These are phyloP conservation scores for Aspergillus quadricinctus DNA, from an alignment of 2,329 filamentous ascomycete genomes.

Conservation along the genomic window DNA sequence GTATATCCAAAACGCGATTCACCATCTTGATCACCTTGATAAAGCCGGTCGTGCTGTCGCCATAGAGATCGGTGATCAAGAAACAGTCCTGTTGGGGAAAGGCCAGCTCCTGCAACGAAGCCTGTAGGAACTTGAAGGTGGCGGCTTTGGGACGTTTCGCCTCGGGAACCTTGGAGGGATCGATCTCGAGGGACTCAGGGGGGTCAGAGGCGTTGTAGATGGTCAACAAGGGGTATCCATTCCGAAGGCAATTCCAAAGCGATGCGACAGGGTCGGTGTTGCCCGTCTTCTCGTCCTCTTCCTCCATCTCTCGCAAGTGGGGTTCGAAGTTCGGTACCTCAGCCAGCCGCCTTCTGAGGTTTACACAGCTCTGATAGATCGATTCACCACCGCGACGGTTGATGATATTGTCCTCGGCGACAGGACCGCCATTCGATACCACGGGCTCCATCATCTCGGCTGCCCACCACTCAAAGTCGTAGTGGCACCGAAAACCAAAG, in stretches of 20 bases:
- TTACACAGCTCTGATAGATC: slow-evolving; percentile 91
- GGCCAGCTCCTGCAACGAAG: slow-evolving; percentile 75
- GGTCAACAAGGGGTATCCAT: slow-evolving; percentile 76
- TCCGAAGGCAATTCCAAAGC: slow-evolving; percentile 80
- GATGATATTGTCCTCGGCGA: slow-evolving; percentile 89
- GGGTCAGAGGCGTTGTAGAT: slow-evolving; percentile 86
- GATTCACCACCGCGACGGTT: slow-evolving; percentile 95
- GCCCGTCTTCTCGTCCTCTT: slow-evolving; percentile 59
- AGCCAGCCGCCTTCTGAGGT: slow-evolving; percentile 73
- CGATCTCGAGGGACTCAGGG: slow-evolving; percentile 62
- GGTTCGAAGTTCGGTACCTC: slow-evolving; percentile 79
- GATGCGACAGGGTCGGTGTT: slow-evolving; percentile 79
- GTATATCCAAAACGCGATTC: slow-evolving; percentile 83
- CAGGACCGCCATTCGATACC: slow-evolving; percentile 32
- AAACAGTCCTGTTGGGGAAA: slow-evolving; percentile 81
- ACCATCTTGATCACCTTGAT: slow-evolving; percentile 95
- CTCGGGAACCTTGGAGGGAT: slow-evolving; percentile 59
- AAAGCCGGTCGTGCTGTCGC: slow-evolving; percentile 93
- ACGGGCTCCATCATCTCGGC: slow-evolving; percentile 34
- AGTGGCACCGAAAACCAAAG: slow-evolving; percentile 4
- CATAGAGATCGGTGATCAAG: slow-evolving; percentile 84
- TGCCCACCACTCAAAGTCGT: slow-evolving; percentile 18
- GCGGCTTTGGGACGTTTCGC: slow-evolving; percentile 79
- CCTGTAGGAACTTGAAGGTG: slow-evolving; percentile 88
- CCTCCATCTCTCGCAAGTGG: slow-evolving; percentile 67